A percentile compares a stretch with the other conserved stretches of the same genome.
Evolutionary conservation across 163 green algal species (phyloP).

Genomic region (Scenedesmus sp.): DNA sequence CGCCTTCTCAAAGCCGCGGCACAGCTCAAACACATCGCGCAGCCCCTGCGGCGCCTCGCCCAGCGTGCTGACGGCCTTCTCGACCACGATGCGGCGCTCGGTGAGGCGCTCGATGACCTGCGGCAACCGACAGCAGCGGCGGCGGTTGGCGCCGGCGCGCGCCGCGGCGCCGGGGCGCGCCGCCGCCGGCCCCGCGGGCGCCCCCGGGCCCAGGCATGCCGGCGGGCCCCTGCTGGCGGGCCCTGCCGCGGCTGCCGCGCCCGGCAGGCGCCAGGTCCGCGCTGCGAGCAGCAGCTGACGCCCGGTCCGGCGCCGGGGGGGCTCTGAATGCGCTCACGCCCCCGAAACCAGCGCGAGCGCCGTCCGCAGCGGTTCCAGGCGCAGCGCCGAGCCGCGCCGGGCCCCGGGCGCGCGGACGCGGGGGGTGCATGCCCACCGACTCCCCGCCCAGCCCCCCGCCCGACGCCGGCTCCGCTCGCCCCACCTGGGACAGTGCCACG

Average conservation of each 20-base stretch:
- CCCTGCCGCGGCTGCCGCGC: too few species aligned
- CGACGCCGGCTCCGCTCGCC: too few species aligned
- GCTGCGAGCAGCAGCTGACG: too few species aligned
- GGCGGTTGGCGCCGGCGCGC: neutral
- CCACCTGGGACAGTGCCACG: conserved; percentile 33
- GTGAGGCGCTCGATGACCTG: conserved; percentile 75
- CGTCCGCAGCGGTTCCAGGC: neutral
- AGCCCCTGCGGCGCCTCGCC: conserved; percentile 73
- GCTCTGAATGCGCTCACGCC: neutral
- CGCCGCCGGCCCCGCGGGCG: too few species aligned
- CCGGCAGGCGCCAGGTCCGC: too few species aligned
- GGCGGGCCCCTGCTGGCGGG: too few species aligned
- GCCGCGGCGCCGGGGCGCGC: neutral
- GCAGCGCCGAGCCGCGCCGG: neutral
- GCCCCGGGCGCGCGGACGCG: too few species aligned
- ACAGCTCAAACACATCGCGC: conserved; percentile 89
- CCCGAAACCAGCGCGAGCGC: neutral
- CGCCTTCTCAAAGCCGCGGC: conserved; percentile 85
- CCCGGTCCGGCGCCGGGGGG: too few species aligned
- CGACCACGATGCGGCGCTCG: conserved; percentile 69
- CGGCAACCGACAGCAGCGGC: neutral
- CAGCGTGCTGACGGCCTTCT: conserved; percentile 78
- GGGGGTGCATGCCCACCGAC: too few species aligned
- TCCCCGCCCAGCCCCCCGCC: neutral
- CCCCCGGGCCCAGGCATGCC: too few species aligned